Percentiles rank a stretch among this genome's conserved stretches.
phyloP scores from a whole-genome alignment of 495 filamentous ascomycete species.

The Penicillium turbatum region DNA sequence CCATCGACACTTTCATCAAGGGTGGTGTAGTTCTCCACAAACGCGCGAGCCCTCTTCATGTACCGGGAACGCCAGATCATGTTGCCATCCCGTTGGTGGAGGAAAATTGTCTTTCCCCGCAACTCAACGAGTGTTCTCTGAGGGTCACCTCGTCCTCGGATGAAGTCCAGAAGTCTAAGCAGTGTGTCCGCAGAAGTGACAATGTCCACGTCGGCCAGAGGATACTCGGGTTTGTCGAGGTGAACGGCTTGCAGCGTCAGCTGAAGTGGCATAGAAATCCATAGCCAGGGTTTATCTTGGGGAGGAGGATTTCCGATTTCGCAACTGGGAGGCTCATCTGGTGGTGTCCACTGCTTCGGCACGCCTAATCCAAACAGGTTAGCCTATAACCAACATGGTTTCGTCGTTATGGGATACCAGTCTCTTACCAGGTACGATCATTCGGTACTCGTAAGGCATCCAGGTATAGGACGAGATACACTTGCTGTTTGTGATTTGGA shows the following conservation, averaged over 20 bases:
- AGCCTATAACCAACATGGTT: not conserved
- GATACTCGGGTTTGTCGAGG: constrained; percentile 29
- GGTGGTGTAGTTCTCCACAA: constrained; percentile 60
- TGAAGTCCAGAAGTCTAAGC: constrained; percentile 55
- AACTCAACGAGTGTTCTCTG: constrained; percentile 60
- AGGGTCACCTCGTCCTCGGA: constrained; percentile 37
- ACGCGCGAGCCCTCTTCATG: no score
- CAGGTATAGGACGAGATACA: no score
- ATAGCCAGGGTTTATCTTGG: no score
- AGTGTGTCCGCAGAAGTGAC: constrained; percentile 59
- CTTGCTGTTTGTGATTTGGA: no score
- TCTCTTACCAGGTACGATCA: not conserved
- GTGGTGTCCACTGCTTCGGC: constrained; percentile 50
- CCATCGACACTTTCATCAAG: constrained; percentile 46
- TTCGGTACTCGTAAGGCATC: no score
- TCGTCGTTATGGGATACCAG: not conserved
- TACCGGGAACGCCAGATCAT: no score
- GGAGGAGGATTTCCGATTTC: no score
- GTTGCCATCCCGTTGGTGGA: no score
- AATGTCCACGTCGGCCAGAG: constrained; percentile 47
- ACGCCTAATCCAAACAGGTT: constrained; percentile 35
- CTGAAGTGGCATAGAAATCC: no score
- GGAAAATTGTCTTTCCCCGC: constrained; percentile 54
- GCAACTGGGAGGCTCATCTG: constrained; percentile 14
- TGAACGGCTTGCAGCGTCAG: constrained; percentile 52